Evolutionary conservation across 1,139 yeast genomes (phyloP).

Genomic region (Pichia cactophila): DNA sequence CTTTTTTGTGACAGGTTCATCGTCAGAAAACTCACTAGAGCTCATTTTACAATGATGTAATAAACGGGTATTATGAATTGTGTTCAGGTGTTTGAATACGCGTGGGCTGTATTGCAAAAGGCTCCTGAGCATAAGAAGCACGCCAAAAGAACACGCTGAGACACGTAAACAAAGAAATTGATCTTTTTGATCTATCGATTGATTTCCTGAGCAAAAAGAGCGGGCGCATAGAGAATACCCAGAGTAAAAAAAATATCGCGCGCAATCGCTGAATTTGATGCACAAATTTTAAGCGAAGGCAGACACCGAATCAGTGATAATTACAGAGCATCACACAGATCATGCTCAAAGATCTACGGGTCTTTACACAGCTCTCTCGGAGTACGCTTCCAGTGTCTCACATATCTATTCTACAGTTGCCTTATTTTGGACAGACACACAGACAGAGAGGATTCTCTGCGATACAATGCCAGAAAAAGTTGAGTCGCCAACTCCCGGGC

Average conservation of each 20-base stretch:
- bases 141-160: not conserved
- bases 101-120: not conserved
- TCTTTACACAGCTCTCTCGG: not conserved
- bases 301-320: not conserved
- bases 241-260: not conserved
- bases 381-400: not conserved
- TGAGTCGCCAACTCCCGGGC: not conserved
- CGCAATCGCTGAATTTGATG: not conserved
- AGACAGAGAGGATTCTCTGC: not conserved
- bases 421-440: not conserved
- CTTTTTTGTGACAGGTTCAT: slow-evolving; percentile 5
- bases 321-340: too few species aligned
- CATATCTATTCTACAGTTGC: not conserved
- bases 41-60: slow-evolving; percentile 2
- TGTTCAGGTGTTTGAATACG: not conserved
- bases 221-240: too few species aligned
- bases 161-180: not conserved
- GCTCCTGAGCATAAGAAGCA: not conserved
- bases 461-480: not conserved
- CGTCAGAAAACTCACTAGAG: slow-evolving; percentile 4
- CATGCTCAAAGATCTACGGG: too few species aligned
- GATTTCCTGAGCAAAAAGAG: too few species aligned
- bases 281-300: not conserved
- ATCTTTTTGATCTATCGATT: too few species aligned
- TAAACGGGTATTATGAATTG: not conserved